Conservation (phyloP, 2,329 filamentous ascomycete species). For the Mariannaea elegans region DNA sequence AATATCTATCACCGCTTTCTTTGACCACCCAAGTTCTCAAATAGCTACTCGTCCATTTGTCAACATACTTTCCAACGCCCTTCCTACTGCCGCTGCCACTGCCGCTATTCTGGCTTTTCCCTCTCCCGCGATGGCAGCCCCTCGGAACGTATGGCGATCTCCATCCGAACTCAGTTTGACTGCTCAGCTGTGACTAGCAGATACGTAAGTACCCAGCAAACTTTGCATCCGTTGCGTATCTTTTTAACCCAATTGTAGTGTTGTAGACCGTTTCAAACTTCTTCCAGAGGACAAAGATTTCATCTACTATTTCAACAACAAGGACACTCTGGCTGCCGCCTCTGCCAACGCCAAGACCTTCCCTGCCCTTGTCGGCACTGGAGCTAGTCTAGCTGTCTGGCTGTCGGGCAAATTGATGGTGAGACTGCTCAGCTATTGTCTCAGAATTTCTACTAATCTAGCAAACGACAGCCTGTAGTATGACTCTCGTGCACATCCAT, state of each 20-base stretch:
- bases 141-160: constrained; percentile 25
- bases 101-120: constrained; percentile 51
- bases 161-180: constrained; percentile 43
- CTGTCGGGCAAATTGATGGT: constrained; percentile 58
- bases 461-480: constrained; percentile 53
- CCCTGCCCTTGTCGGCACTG: constrained; percentile 63
- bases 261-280: constrained; percentile 53
- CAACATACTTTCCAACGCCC: constrained; percentile 48
- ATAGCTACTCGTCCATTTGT: background rate
- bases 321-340: constrained; percentile 57
- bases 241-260: constrained; percentile 36
- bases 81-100: constrained; percentile 42
- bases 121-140: constrained; percentile 42
- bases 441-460: background rate
- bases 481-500: constrained; percentile 66
- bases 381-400: constrained; percentile 59
- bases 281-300: constrained; percentile 53
- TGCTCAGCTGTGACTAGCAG: constrained; percentile 50
- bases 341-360: constrained; percentile 63
- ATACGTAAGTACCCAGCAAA: constrained; percentile 43
- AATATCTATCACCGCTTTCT: background rate
- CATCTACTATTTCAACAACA: constrained; percentile 57
- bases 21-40: background rate
- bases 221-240: constrained; percentile 10
- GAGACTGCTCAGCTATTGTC: constrained; percentile 16